Percentiles rank a stretch among this genome's conserved stretches.
Conservation (phyloP, 2,329 filamentous ascomycete species). For the Venturia asperata region DNA sequence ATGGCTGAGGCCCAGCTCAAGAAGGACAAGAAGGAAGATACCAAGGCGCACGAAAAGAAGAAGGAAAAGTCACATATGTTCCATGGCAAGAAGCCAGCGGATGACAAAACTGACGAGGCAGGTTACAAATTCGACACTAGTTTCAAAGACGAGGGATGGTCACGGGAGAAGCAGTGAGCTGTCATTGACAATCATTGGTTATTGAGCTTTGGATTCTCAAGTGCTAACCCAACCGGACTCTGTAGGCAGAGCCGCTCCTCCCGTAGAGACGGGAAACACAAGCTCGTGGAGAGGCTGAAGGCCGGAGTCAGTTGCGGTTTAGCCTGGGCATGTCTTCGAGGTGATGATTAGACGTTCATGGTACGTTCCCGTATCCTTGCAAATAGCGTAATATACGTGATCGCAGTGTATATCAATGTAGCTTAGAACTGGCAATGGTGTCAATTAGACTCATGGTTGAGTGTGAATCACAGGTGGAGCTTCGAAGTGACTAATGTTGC, state of each 20-base stretch:
- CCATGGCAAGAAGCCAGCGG: background rate
- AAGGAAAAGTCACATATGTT: constrained; percentile 16
- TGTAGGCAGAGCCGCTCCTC: background rate
- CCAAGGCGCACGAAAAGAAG: constrained; percentile 41
- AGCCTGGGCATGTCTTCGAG: background rate
- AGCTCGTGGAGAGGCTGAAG: background rate
- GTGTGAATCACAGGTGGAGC: background rate
- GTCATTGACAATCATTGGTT: background rate
- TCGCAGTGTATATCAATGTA: background rate
- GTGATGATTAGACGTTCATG: background rate
- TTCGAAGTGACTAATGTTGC: background rate
- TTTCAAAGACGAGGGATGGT: constrained; percentile 11
- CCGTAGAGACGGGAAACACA: background rate
- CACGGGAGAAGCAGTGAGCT: constrained; percentile 13
- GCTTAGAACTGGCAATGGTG: background rate
- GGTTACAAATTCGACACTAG: constrained; percentile 13
- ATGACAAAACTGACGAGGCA: constrained; percentile 5
- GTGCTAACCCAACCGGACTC: background rate
- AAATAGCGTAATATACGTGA: background rate
- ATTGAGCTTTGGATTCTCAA: background rate
- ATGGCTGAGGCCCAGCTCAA: constrained; percentile 95
- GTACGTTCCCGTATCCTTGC: background rate
- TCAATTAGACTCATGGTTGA: background rate
- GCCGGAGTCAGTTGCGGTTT: background rate
- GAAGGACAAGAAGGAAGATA: constrained; percentile 77